A percentile compares a stretch with the other conserved stretches of the same genome.
These are phyloP conservation scores for Venturia nashicola DNA, from an alignment of 2,329 filamentous ascomycete genomes.

Conservation along the genomic window DNA sequence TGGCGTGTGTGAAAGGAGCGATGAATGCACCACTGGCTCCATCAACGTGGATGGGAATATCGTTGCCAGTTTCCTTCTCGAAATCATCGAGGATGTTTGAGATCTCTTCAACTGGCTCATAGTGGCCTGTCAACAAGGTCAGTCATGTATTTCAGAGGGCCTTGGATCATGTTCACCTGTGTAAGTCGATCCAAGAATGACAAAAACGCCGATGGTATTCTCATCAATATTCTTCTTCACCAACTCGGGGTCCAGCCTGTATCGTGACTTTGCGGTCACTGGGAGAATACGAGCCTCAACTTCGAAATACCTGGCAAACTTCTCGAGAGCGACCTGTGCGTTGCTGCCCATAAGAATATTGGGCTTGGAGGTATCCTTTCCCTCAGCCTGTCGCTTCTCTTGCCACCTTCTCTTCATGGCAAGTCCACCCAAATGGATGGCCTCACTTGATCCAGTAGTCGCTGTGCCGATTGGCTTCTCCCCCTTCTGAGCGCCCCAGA, in stretches of 20 bases:
- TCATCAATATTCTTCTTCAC: slow-evolving; percentile 59
- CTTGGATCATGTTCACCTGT: slow-evolving; percentile 27
- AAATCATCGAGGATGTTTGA: slow-evolving; percentile 52
- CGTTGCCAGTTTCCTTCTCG: slow-evolving; percentile 46
- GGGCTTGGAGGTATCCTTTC: slow-evolving; percentile 51
- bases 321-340: slow-evolving; percentile 60
- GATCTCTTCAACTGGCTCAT: slow-evolving; percentile 58
- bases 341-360: slow-evolving; percentile 68
- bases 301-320: slow-evolving; percentile 63
- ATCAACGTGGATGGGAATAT: slow-evolving; percentile 58
- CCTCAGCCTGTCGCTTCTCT: slow-evolving; percentile 44
- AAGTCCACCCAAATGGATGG: slow-evolving; percentile 56
- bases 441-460: slow-evolving; percentile 60
- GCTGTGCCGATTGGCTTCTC: slow-evolving; percentile 57
- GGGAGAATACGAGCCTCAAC: slow-evolving; percentile 55
- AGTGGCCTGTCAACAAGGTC: slow-evolving; percentile 38
- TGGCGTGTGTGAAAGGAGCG: slow-evolving; percentile 46
- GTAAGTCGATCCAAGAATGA: slow-evolving; percentile 60
- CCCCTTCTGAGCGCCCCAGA: slow-evolving; percentile 50
- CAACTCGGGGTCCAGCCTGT: slow-evolving; percentile 49
- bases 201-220: slow-evolving; percentile 66
- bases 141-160: not conserved
- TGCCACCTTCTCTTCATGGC: slow-evolving; percentile 70
- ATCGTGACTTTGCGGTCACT: slow-evolving; percentile 48
- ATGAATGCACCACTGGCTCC: slow-evolving; percentile 50